These are phyloP conservation scores for Podaxis pistillaris DNA, from an alignment of 768 basidiomycete species.

Conservation along the genomic window DNA sequence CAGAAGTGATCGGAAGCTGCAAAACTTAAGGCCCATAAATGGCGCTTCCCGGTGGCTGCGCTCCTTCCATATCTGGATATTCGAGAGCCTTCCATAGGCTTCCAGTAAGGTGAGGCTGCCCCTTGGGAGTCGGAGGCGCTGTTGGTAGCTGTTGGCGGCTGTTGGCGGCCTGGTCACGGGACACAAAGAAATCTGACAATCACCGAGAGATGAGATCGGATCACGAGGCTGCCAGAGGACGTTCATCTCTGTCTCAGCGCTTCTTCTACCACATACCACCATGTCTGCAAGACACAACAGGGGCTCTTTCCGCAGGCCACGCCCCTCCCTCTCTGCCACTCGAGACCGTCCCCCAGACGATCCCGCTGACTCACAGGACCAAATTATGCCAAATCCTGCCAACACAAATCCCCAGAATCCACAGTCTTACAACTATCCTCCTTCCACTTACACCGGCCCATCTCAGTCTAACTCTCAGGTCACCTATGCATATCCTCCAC, in stretches of 20 bases:
- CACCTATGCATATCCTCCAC: not conserved
- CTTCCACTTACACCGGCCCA: not conserved
- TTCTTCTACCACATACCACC: not conserved
- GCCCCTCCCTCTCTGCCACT: not conserved
- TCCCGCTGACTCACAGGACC: not conserved
- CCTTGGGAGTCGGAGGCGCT: not conserved
- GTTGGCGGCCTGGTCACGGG: not conserved
- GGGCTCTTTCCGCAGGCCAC: constrained; percentile 1
- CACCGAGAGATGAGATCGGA: not conserved
- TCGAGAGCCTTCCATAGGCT: constrained; percentile 3
- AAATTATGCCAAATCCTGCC: not conserved
- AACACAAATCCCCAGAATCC: not conserved
- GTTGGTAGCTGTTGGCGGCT: not conserved
- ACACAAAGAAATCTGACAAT: not conserved
- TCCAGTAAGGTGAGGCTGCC: not conserved
- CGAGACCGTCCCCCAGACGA: constrained; percentile 2
- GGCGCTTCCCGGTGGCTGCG: constrained; percentile 7
- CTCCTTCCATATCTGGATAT: constrained; percentile 6
- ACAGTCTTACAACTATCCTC: not conserved
- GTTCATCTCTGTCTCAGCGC: not conserved
- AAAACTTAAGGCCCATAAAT: constrained; percentile 1
- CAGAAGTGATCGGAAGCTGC: not conserved
- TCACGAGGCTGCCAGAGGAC: not conserved
- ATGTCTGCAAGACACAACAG: not conserved
- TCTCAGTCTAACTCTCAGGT: not conserved